A percentile compares a stretch with the other conserved stretches of the same genome.
phyloP scores from a whole-genome alignment of 352 stramenopile species.

The Phytopythium cucurbitacearum region DNA sequence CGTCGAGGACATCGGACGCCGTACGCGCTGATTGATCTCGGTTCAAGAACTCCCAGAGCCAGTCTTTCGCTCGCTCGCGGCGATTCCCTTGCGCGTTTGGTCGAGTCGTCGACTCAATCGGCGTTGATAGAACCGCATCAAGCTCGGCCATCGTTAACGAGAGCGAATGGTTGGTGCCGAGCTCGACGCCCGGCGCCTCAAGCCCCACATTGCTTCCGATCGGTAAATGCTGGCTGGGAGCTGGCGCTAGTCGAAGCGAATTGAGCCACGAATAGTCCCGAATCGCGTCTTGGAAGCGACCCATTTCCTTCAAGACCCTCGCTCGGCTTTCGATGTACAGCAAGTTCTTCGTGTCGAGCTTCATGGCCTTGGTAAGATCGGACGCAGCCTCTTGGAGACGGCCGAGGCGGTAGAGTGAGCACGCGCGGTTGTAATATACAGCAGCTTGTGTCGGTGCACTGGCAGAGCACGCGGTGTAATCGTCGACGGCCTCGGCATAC shows the following conservation, averaged over 20 bases:
- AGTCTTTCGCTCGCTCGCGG: background rate
- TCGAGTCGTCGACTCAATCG: background rate
- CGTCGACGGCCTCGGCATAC: conserved; percentile 37
- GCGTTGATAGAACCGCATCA: background rate
- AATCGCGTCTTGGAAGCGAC: conserved; percentile 64
- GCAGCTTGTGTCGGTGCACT: conserved; percentile 31
- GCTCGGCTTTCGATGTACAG: conserved; percentile 64
- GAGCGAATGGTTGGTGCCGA: background rate
- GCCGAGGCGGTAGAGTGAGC: conserved; percentile 45
- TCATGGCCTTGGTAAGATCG: conserved; percentile 59
- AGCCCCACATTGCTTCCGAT: background rate
- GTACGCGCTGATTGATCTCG: background rate
- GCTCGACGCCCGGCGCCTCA: background rate
- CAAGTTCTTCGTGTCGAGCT: conserved; percentile 60
- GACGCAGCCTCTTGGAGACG: conserved; percentile 38
- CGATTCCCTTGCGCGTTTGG: background rate
- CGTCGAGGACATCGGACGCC: background rate
- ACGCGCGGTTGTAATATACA: conserved; percentile 60
- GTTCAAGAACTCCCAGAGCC: background rate
- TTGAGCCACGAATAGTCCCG: conserved; percentile 67
- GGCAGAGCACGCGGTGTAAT: conserved; percentile 47
- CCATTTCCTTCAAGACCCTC: conserved; percentile 51
- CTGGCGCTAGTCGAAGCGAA: conserved; percentile 26
- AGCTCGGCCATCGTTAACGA: background rate
- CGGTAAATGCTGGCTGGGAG: background rate